phyloP scores from a whole-genome alignment of 1,284 basidiomycete species.

The Anthracocystis panici-leucophaei region DNA sequence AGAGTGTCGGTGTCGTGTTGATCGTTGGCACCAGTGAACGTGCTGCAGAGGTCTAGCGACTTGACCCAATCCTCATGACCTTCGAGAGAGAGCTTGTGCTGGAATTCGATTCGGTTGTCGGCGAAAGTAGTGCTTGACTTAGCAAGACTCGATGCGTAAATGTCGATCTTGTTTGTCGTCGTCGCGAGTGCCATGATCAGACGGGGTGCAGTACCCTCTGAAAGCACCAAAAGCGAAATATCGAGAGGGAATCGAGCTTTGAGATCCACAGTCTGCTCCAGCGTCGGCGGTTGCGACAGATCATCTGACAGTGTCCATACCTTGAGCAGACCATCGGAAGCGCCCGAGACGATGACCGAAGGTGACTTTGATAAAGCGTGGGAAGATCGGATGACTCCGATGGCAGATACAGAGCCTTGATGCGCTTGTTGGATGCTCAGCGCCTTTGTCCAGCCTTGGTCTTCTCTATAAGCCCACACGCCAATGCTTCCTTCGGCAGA shows the following conservation, averaged over 20 bases:
- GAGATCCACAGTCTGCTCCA: constrained; percentile 52
- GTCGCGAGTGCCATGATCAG: constrained; percentile 59
- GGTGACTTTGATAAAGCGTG: neutral
- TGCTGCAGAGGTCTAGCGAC: constrained; percentile 59
- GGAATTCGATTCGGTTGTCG: constrained; percentile 25
- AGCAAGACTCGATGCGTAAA: constrained; percentile 38
- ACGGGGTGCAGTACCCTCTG: constrained; percentile 9
- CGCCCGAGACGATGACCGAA: constrained; percentile 53
- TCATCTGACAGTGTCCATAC: constrained; percentile 46
- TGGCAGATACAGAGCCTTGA: constrained; percentile 46
- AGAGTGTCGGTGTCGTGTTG: constrained; percentile 19
- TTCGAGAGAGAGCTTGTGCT: constrained; percentile 48
- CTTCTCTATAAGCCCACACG: constrained; percentile 27
- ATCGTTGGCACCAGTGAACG: constrained; percentile 13
- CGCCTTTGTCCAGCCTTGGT: constrained; percentile 15
- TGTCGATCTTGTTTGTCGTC: constrained; percentile 59
- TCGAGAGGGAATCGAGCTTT: constrained; percentile 61
- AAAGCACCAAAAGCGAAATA: constrained; percentile 53
- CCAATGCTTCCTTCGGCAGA: constrained; percentile 49
- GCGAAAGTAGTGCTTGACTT: neutral
- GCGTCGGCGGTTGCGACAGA: constrained; percentile 6
- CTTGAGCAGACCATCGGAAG: constrained; percentile 56
- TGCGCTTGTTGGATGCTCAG: constrained; percentile 39
- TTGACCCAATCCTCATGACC: constrained; percentile 69
- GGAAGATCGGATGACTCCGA: constrained; percentile 50